Conservation (phyloP, 2,329 filamentous ascomycete species). For the Alternaria triticina region DNA sequence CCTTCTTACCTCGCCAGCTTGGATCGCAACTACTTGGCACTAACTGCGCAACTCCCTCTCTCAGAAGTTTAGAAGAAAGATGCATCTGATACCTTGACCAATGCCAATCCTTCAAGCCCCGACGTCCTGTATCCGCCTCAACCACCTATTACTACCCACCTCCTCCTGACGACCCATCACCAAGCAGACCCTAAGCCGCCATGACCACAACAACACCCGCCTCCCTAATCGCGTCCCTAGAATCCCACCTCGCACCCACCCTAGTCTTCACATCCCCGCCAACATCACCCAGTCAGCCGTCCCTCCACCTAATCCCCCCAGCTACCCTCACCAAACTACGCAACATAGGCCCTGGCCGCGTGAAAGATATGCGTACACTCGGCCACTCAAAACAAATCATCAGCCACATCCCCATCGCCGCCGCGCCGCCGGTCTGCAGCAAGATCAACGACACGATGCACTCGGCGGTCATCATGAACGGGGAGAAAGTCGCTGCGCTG, state of each 20-base stretch:
- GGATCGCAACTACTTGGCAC: not conserved
- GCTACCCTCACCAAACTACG: slow-evolving; percentile 30
- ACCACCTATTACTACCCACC: not conserved
- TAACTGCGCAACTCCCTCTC: not conserved
- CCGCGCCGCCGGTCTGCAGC: slow-evolving; percentile 21
- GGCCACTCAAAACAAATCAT: slow-evolving; percentile 33
- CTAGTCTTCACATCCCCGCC: slow-evolving; percentile 7
- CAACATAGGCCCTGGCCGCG: slow-evolving; percentile 26
- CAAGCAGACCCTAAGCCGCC: not conserved
- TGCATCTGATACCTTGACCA: not conserved
- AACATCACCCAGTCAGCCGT: slow-evolving; percentile 12
- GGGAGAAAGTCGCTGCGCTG: slow-evolving; percentile 52
- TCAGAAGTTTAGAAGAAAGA: not conserved
- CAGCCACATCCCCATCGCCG: slow-evolving; percentile 32
- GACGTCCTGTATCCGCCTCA: not conserved
- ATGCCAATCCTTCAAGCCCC: not conserved
- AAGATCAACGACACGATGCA: slow-evolving; percentile 35
- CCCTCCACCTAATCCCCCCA: slow-evolving; percentile 24
- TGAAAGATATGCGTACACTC: slow-evolving; percentile 31
- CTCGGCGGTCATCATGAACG: slow-evolving; percentile 24
- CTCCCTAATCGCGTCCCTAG: slow-evolving; percentile 33
- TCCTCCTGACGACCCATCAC: not conserved
- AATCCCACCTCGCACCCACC: slow-evolving; percentile 32
- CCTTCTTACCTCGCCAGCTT: not conserved
- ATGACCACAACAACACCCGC: slow-evolving; percentile 5